Evolutionary conservation across 805 yeast genomes (phyloP).

Genomic region (Kodamaea lidongshanica): DNA sequence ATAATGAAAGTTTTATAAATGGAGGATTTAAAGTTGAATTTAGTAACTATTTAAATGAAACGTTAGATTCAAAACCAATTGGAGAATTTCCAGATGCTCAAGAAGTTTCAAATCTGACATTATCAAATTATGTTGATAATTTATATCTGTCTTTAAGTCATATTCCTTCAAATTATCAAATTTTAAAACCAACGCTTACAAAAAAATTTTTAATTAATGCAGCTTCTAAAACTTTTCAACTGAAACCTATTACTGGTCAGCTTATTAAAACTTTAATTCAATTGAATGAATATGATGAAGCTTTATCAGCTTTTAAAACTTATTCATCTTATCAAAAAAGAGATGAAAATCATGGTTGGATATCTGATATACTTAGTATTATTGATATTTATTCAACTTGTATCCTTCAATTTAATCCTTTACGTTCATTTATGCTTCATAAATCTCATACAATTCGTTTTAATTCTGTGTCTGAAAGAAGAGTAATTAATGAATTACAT

Average conservation of each 20-base stretch:
- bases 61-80: conserved; percentile 15
- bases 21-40: conserved; percentile 22
- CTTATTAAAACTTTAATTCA: conserved; percentile 28
- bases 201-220: conserved; percentile 27
- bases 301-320: conserved; percentile 37
- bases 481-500: conserved; percentile 25
- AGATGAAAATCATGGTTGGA: conserved; percentile 27
- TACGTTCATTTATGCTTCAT: conserved; percentile 17
- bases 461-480: conserved; percentile 9
- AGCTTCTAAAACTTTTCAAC: conserved; percentile 32
- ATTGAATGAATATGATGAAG: conserved; percentile 36
- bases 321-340: conserved; percentile 28
- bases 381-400: conserved; percentile 30
- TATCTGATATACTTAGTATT: conserved; percentile 28
- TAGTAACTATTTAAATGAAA: conserved; percentile 16
- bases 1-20: conserved; percentile 12
- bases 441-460: conserved; percentile 3
- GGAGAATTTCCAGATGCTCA: conserved; percentile 27
- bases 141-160: conserved; percentile 26
- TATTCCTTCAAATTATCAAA: conserved; percentile 15
- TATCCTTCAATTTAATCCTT: conserved; percentile 31
- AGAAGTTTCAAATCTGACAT: conserved; percentile 10
- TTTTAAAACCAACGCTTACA: conserved; percentile 13
- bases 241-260: conserved; percentile 27
- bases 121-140: conserved; percentile 25